Conservation (phyloP, 2,329 filamentous ascomycete genomes). For the Diaporthe sp. region DNA sequence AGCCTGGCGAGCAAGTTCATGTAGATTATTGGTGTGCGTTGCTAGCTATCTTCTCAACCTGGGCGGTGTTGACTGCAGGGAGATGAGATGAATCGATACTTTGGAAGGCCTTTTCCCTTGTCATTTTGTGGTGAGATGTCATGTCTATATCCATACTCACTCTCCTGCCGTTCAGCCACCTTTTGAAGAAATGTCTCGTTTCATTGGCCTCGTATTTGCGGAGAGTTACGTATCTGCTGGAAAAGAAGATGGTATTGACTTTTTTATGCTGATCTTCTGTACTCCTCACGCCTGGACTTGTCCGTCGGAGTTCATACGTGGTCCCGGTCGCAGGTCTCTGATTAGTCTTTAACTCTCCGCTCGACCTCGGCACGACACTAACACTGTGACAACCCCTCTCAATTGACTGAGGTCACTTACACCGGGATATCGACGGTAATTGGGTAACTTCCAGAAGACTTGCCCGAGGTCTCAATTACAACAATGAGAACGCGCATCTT, state of each 20-base stretch:
- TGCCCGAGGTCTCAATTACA: too few species aligned
- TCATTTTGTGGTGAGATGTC: neutral
- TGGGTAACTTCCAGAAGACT: neutral
- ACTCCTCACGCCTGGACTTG: neutral
- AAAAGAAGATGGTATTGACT: neutral
- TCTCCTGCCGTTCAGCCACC: neutral
- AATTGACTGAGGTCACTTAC: conserved; percentile 10
- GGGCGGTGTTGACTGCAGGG: neutral
- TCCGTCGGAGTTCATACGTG: neutral
- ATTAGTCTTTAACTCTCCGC: neutral
- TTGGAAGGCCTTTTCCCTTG: neutral
- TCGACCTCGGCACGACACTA: conserved; percentile 29
- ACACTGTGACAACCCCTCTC: conserved; percentile 15
- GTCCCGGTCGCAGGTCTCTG: neutral
- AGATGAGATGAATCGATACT: neutral
- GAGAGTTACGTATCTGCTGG: neutral
- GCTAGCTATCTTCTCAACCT: too few species aligned
- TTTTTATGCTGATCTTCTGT: neutral
- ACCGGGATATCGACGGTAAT: neutral
- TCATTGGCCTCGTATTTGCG: neutral
- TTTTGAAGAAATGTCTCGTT: neutral
- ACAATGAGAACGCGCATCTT: neutral
- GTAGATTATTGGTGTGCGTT: conserved; percentile 37
- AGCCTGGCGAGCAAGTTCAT: conserved; percentile 65
- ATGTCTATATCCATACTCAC: neutral